Evolutionary conservation across 257 asterid species (phyloP).

Genomic region (Jacaranda copaia): DNA sequence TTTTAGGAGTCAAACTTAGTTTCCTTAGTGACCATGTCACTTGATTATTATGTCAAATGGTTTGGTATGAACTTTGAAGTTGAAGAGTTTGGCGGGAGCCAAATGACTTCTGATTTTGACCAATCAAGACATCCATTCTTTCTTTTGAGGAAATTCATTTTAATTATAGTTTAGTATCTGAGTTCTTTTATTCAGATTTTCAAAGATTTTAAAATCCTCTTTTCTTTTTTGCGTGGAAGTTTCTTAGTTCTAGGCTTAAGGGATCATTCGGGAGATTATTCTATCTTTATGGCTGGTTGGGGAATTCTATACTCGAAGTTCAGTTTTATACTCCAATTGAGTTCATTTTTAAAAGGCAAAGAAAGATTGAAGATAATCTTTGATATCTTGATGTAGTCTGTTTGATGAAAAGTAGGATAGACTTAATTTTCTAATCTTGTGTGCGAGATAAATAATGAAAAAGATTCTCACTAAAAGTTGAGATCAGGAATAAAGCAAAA

Average conservation of each 20-base stretch:
- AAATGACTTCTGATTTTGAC: slow-evolving; percentile 3
- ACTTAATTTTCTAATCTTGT: background rate
- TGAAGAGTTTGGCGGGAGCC: background rate
- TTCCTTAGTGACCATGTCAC: background rate
- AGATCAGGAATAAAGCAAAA: background rate
- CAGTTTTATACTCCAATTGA: slow-evolving; percentile 15
- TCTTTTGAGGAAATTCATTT: no score
- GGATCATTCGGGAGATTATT: background rate
- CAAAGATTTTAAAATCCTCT: no score
- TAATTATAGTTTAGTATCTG: no score
- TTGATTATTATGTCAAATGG: background rate
- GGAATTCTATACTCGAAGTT: slow-evolving; percentile 10
- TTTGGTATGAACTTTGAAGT: slow-evolving; percentile 4
- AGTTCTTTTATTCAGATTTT: no score
- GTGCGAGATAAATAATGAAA: background rate
- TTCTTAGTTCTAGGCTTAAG: background rate
- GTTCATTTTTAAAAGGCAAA: slow-evolving; percentile 21
- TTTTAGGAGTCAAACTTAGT: background rate
- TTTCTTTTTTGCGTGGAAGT: slow-evolving; percentile 23
- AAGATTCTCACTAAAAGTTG: slow-evolving; percentile 17
- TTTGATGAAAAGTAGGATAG: slow-evolving; percentile 16
- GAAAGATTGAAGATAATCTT: slow-evolving; percentile 19
- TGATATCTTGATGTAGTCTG: background rate
- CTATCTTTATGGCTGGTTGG: slow-evolving; percentile 4
- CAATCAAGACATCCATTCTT: no score